Base-by-base conservation (phyloP, 148 eudicot species). In the Arctostaphylos glauca region DNA sequence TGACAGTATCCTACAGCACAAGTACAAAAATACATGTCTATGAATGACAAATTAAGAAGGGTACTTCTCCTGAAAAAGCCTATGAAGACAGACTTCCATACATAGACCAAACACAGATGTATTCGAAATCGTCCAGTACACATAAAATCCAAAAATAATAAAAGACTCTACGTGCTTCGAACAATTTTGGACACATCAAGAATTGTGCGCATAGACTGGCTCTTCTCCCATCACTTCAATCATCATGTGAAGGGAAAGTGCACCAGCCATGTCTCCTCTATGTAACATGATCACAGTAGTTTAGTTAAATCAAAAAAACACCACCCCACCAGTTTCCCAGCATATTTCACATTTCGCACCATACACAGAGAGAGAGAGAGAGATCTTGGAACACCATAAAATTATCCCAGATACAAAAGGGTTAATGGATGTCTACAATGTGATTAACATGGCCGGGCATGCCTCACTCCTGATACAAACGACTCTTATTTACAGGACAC, bases 401-500 rank as follows among this genome's bases (percentile, higher is more conserved):
- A 31, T 52, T 16, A 50, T 25, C 21, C 3, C 25, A 48, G 25
- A 16, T 21, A 53, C 23, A 54, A 31, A n/a, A 16, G 13, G 46
- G 46, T 76, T 76, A 76, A 76, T 3, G 60, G 46, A 76, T 6
- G 50, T 53, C 79, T 7, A 25, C 60, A 23, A 74, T 18, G 10
- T 5, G 50, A 43, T 43, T 23, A 72, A 70, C 41, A 71, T 71
- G 19, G 73, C 56, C 31, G 46, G 48, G n/a, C 75, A 49, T 50
- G 47, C 67, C 64, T 82, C 74, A n/a, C 59, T 21, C 80, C 67
- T 66, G 53, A 66, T 21, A 50, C 68, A 60, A 77, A 31, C 76
- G 67, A 3, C 48, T 77, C 54, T 38, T 83, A 83, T 83, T n/a
- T 83, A 83, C 85, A 83, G 74, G 75, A 48, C 60, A 82, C 6